These are phyloP conservation scores for Fonsecaea multimorphosa DNA, from an alignment of 2,329 filamentous ascomycete genomes.

Conservation along the genomic window DNA sequence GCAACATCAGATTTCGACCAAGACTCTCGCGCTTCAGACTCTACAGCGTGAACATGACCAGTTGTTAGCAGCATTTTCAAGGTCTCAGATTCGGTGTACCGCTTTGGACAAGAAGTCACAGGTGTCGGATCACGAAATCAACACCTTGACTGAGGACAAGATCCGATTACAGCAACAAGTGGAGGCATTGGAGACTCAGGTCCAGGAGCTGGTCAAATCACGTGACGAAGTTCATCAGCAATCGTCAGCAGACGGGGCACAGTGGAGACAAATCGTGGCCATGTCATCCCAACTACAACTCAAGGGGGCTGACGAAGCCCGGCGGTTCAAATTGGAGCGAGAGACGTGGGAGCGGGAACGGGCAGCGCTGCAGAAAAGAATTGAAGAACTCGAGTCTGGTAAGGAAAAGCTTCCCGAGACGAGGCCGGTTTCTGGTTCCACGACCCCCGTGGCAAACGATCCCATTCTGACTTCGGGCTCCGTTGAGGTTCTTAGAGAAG, in stretches of 20 bases:
- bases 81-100: constrained; percentile 53
- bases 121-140: constrained; percentile 60
- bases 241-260: constrained; percentile 52
- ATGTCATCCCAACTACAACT: constrained; percentile 56
- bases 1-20: constrained; percentile 61
- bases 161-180: constrained; percentile 56
- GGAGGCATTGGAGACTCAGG: constrained; percentile 54
- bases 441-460: constrained; percentile 31
- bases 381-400: constrained; percentile 45
- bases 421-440: constrained; percentile 26
- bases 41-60: constrained; percentile 62
- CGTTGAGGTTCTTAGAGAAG: constrained; percentile 36
- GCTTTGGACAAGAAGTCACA: constrained; percentile 60
- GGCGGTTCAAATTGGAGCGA: constrained; percentile 51
- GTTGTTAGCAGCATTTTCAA: constrained; percentile 58
- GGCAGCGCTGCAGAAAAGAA: constrained; percentile 44
- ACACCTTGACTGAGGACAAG: constrained; percentile 58
- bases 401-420: constrained; percentile 29
- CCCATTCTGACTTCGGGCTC: constrained; percentile 37
- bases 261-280: constrained; percentile 60
- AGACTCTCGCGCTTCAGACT: constrained; percentile 59
- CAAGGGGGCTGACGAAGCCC: constrained; percentile 51
- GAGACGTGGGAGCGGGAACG: constrained; percentile 46
- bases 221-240: constrained; percentile 55
- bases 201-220: constrained; percentile 56